These are phyloP conservation scores for Neurospora pannonica DNA, from an alignment of 495 filamentous ascomycete species.

Conservation along the genomic window DNA sequence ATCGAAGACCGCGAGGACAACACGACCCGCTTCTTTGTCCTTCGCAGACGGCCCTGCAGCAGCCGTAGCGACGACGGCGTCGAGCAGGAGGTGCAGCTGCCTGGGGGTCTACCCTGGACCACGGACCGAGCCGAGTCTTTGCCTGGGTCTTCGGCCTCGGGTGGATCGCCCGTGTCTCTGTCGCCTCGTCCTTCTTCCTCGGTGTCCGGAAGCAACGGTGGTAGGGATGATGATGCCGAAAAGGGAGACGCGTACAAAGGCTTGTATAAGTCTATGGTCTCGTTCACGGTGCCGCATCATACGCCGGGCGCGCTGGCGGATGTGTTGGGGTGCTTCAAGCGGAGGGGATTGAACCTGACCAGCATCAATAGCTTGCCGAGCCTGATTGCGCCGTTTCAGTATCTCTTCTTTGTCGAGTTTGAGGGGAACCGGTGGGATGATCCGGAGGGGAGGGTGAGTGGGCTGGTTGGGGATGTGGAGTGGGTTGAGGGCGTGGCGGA, in stretches of 20 bases:
- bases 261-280: slow-evolving; percentile 60
- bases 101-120: not conserved
- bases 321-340: slow-evolving; percentile 67
- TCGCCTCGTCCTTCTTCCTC: not conserved
- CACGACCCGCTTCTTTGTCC: slow-evolving; percentile 77
- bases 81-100: not conserved
- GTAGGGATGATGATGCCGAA: not conserved
- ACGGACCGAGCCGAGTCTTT: not conserved
- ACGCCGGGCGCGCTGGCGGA: slow-evolving; percentile 72
- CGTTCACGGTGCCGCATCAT: slow-evolving; percentile 74
- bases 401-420: slow-evolving; percentile 93
- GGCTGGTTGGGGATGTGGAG: slow-evolving; percentile 35
- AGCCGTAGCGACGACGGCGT: not conserved
- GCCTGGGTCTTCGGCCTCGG: not conserved
- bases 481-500: slow-evolving; percentile 28
- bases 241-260: slow-evolving; percentile 4
- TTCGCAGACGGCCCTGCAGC: slow-evolving; percentile 37
- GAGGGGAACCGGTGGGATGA: slow-evolving; percentile 45
- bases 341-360: slow-evolving; percentile 67
- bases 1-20: slow-evolving; percentile 84
- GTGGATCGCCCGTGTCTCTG: not conserved
- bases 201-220: not conserved
- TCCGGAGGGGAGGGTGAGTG: slow-evolving; percentile 41
- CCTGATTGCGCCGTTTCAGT: slow-evolving; percentile 68
- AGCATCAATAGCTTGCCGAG: slow-evolving; percentile 84